phyloP scores from a whole-genome alignment of 306 rosid genomes.

The Betula pendula region DNA sequence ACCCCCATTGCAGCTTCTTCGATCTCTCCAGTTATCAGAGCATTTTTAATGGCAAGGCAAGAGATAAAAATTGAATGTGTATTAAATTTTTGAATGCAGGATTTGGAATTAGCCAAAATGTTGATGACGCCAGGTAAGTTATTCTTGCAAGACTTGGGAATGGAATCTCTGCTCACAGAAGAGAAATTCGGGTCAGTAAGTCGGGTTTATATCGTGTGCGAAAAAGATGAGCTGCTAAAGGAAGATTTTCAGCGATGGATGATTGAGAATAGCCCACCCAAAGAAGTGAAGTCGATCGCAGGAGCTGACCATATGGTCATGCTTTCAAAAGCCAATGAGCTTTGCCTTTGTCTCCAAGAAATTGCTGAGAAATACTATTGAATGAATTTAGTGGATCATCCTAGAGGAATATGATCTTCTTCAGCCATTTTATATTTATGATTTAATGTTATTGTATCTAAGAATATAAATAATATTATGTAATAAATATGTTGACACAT shows the following conservation, averaged over 20 bases:
- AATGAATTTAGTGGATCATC: too few species aligned
- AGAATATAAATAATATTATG: too few species aligned
- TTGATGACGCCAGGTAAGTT: constrained; percentile 38
- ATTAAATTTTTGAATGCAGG: constrained; percentile 18
- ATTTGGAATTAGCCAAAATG: constrained; percentile 32
- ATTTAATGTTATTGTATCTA: too few species aligned
- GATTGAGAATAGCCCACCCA: constrained; percentile 42
- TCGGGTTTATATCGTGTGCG: constrained; percentile 24
- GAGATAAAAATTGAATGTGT: too few species aligned
- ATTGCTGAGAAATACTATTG: too few species aligned
- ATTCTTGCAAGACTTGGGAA: constrained; percentile 38
- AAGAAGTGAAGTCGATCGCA: constrained; percentile 37
- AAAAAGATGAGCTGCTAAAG: constrained; percentile 31
- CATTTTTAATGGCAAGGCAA: too few species aligned
- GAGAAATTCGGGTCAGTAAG: constrained; percentile 44
- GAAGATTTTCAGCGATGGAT: constrained; percentile 42
- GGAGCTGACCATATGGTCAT: constrained; percentile 51
- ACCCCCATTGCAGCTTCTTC: too few species aligned
- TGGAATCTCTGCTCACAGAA: constrained; percentile 34
- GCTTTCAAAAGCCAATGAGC: constrained; percentile 33
- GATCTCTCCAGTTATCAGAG: too few species aligned
- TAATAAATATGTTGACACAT: too few species aligned
- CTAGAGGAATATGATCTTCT: too few species aligned
- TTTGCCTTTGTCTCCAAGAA: constrained; percentile 19
- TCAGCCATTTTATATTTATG: too few species aligned